These are phyloP conservation scores for Yamadazyma siamensis DNA, from an alignment of 1,139 yeast genomes.

Conservation along the genomic window DNA sequence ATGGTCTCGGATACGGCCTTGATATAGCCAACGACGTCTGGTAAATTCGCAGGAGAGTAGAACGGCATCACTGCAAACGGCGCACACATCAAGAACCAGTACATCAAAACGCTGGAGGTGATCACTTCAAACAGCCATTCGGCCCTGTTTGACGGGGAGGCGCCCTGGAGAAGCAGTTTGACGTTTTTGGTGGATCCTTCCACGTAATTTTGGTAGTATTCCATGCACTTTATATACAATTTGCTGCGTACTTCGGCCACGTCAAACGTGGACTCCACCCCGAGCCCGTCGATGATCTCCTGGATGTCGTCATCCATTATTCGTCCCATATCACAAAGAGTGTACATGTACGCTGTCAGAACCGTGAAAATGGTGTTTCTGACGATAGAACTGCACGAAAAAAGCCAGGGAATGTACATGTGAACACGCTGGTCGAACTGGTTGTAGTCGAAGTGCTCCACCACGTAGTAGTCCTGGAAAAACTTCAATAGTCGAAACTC, in stretches of 20 bases:
- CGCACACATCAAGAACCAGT: conserved; percentile 24
- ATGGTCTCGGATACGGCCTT: too few species aligned
- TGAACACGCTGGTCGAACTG: conserved; percentile 20
- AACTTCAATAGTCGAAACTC: conserved; percentile 26
- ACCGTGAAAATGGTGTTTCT: conserved; percentile 16
- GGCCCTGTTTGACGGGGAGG: conserved; percentile 3
- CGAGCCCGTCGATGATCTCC: background rate
- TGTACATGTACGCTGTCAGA: conserved; percentile 16
- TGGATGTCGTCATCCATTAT: conserved; percentile 3
- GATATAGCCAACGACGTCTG: too few species aligned
- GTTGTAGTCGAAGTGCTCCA: conserved; percentile 16
- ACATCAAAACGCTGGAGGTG: conserved; percentile 21
- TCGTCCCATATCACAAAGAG: conserved; percentile 6
- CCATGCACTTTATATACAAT: conserved; percentile 3
- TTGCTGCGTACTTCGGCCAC: background rate
- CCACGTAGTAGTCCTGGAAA: conserved; percentile 21
- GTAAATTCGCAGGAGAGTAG: conserved; percentile 14
- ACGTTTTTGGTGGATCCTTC: too few species aligned
- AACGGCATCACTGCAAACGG: conserved; percentile 28
- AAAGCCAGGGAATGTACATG: conserved; percentile 18
- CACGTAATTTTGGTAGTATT: conserved; percentile 5
- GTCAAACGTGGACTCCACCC: background rate
- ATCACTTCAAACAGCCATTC: conserved; percentile 13
- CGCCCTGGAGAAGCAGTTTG: too few species aligned
- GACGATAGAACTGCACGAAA: conserved; percentile 16